Conservation (phyloP, 306 rosid genomes). For the Canavalia gladiata region DNA sequence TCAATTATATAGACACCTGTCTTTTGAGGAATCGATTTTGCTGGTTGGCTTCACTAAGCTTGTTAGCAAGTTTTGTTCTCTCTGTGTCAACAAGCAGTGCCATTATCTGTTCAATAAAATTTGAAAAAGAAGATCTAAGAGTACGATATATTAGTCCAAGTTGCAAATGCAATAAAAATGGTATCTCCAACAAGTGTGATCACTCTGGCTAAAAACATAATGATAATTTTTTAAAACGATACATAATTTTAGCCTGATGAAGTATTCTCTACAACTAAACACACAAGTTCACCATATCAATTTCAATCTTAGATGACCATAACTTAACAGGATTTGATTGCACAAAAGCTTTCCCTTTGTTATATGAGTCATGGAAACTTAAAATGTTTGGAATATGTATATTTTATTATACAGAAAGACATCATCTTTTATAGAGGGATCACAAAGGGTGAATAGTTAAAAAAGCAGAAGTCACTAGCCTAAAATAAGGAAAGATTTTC, state of each 20-base stretch:
- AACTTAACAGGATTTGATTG: neutral
- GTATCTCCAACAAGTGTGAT: neutral
- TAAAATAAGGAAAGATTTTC: no score
- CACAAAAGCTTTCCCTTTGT: neutral
- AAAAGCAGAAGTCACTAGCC: no score
- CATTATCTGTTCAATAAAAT: conserved; percentile 58
- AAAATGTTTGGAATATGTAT: no score
- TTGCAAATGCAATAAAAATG: neutral
- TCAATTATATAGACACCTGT: conserved; percentile 67
- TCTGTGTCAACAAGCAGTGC: conserved; percentile 77
- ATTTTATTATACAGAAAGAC: no score
- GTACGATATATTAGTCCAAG: conserved; percentile 40
- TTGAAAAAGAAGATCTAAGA: conserved; percentile 30
- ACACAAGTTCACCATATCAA: conserved; percentile 16
- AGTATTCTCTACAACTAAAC: conserved; percentile 1
- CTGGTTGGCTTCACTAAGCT: conserved; percentile 95
- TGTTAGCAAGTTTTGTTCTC: conserved; percentile 70
- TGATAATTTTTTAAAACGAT: neutral
- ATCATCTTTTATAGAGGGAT: no score
- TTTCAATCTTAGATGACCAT: neutral
- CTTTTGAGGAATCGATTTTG: conserved; percentile 92
- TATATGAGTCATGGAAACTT: neutral
- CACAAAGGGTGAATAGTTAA: no score
- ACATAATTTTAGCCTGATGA: conserved; percentile 14
- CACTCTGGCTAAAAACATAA: conserved; percentile 17